These are phyloP conservation scores for Aethionema arabicum DNA, from an alignment of 345 rosid genomes.

Conservation along the genomic window DNA sequence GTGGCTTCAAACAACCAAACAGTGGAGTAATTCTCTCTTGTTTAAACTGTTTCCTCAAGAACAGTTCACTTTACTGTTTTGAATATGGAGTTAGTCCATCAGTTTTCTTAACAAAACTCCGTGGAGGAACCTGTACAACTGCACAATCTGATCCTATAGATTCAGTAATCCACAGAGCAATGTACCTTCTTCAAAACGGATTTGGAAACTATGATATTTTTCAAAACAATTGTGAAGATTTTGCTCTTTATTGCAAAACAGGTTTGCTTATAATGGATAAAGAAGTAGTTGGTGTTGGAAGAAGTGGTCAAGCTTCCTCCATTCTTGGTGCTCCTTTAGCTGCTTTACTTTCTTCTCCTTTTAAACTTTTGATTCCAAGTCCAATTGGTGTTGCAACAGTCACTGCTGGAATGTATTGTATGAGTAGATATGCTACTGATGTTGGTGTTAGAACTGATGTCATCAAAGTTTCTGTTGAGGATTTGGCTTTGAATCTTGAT, in stretches of 20 bases:
- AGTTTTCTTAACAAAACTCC: conserved; percentile 73
- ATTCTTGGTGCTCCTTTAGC: conserved; percentile 88
- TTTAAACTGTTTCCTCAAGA: conserved; percentile 83
- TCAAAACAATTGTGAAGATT: conserved; percentile 95
- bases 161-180: conserved; percentile 76
- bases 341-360: conserved; percentile 81
- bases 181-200: conserved; percentile 95
- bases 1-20: conserved; percentile 82
- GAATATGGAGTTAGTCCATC: conserved; percentile 79
- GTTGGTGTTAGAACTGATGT: conserved; percentile 86
- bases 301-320: conserved; percentile 88
- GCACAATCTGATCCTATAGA: conserved; percentile 67
- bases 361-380: conserved; percentile 78
- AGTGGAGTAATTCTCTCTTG: conserved; percentile 91
- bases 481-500: conserved; percentile 46
- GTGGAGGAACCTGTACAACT: conserved; percentile 96
- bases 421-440: conserved; percentile 93
- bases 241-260: conserved; percentile 86
- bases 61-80: conserved; percentile 76
- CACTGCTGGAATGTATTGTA: conserved; percentile 93
- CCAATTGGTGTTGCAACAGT: conserved; percentile 92
- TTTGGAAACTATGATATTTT: conserved; percentile 90
- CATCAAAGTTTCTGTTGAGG: conserved; percentile 85
- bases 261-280: conserved; percentile 79
- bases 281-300: conserved; percentile 61